These are phyloP conservation scores for Caryopteris hybrid DNA, from an alignment of 305 asterid species.

Conservation along the genomic window DNA sequence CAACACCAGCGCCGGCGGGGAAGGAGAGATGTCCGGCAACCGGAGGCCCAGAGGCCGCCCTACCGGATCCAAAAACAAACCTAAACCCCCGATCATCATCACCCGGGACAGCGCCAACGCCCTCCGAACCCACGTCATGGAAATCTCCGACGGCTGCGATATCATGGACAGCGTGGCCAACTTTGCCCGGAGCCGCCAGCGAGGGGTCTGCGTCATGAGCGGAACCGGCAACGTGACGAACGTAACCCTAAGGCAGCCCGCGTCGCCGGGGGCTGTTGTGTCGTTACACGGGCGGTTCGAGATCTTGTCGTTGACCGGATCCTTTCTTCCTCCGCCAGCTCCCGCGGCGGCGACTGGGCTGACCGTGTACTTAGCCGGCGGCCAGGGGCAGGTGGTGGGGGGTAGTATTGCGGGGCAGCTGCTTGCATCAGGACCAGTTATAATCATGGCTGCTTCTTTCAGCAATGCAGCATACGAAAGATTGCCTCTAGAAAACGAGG, in stretches of 20 bases:
- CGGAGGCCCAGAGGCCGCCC: constrained; percentile 78
- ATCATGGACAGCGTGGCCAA: constrained; percentile 62
- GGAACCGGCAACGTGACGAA: constrained; percentile 73
- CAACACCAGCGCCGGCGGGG: constrained; percentile 21
- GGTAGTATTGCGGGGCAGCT: constrained; percentile 78
- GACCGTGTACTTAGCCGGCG: constrained; percentile 74
- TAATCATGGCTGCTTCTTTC: constrained; percentile 81
- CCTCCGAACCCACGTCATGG: constrained; percentile 80
- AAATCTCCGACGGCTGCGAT: constrained; percentile 73
- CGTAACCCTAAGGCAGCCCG: constrained; percentile 74
- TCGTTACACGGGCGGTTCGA: constrained; percentile 77
- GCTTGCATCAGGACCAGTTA: constrained; percentile 70
- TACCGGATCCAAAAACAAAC: constrained; percentile 73
- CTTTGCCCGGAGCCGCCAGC: constrained; percentile 68
- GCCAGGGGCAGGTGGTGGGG: constrained; percentile 90
- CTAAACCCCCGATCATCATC: constrained; percentile 80
- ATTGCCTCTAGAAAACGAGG: constrained; percentile 72
- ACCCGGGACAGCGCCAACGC: constrained; percentile 84
- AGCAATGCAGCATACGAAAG: constrained; percentile 88
- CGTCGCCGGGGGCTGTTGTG: constrained; percentile 59
- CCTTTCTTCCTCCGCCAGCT: constrained; percentile 81
- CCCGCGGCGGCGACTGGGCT: constrained; percentile 64
- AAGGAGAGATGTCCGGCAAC: constrained; percentile 42
- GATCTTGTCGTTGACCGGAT: constrained; percentile 68
- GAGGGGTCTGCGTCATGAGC: constrained; percentile 81